Evolutionary conservation across 2,329 filamentous ascomycete species (phyloP).

Genomic region (Nigrospora sphaerica): DNA sequence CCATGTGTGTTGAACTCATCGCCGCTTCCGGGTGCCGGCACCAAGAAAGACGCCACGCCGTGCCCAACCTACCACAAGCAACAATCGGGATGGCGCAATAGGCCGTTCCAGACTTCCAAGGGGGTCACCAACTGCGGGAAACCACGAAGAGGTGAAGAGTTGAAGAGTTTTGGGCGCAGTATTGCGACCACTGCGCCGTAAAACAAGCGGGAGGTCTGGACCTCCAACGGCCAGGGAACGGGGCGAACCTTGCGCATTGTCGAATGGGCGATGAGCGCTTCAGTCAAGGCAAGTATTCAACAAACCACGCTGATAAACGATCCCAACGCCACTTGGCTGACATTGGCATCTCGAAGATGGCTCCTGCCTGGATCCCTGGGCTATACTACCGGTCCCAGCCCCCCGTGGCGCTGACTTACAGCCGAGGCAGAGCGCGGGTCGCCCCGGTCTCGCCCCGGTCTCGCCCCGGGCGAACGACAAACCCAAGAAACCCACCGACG

Average conservation of each 20-base stretch:
- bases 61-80: conserved; percentile 3
- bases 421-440: not conserved
- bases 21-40: not conserved
- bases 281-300: not conserved
- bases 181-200: conserved; percentile 1
- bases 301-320: too few species aligned
- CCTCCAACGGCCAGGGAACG: conserved; percentile 2
- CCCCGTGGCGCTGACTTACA: not conserved
- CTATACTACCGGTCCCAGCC: not conserved
- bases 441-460: not conserved
- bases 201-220: not conserved
- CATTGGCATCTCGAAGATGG: not conserved
- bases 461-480: not conserved
- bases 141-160: not conserved
- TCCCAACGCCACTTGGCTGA: too few species aligned
- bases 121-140: conserved; percentile 1
- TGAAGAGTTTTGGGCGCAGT: not conserved
- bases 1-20: conserved; percentile 1
- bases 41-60: not conserved
- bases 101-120: not conserved
- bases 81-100: not conserved
- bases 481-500: too few species aligned
- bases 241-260: not conserved
- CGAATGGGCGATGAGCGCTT: conserved; percentile 4
- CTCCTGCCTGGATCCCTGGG: not conserved